Conservation (phyloP, 495 filamentous ascomycete genomes). For the Podospora pseudoanserina region DNA sequence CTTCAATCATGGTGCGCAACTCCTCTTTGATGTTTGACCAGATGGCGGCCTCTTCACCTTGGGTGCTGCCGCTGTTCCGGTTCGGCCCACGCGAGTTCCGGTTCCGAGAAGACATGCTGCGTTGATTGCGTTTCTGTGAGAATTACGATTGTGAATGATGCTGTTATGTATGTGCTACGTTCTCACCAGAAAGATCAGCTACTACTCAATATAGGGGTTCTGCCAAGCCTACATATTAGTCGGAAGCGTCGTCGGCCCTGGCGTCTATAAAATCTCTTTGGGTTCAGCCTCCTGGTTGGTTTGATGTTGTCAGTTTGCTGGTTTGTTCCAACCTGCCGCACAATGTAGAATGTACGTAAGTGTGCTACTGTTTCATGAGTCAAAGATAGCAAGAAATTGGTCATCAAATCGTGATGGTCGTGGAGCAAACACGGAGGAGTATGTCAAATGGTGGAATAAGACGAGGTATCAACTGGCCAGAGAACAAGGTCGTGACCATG, state of each 20-base stretch:
- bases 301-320: not conserved
- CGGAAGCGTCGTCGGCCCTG: not conserved
- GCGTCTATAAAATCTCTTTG: not conserved
- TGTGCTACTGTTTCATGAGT: not conserved
- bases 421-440: not conserved
- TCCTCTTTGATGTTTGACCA: conserved; percentile 48
- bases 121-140: not conserved
- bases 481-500: not conserved
- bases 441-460: not conserved
- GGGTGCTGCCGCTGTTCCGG: conserved; percentile 45
- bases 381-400: not conserved
- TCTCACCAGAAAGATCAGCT: not conserved
- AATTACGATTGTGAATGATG: no score
- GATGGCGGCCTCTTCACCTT: conserved; percentile 46
- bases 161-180: not conserved
- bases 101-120: conserved; percentile 43
- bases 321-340: not conserved
- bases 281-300: not conserved
- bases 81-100: conserved; percentile 46
- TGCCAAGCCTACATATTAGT: not conserved
- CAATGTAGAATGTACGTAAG: no score
- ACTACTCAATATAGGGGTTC: not conserved
- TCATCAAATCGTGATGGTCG: not conserved
- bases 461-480: no score
- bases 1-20: conserved; percentile 35